Conservation (phyloP, 176 grass and related monocot species). For the Avena insularis region DNA sequence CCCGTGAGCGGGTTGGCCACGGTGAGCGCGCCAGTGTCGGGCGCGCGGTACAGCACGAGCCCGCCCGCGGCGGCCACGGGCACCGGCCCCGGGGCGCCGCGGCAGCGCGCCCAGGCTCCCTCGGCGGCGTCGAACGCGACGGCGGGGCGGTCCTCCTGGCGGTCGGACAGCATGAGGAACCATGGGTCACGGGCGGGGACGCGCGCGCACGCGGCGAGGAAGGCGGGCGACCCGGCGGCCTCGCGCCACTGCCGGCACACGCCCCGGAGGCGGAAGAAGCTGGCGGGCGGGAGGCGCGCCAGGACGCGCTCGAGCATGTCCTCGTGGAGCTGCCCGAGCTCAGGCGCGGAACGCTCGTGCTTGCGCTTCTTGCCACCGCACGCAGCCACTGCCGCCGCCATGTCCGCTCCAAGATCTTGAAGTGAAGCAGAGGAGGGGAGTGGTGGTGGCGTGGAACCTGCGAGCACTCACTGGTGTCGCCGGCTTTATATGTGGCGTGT, state of each 20-base stretch:
- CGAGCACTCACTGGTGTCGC: neutral
- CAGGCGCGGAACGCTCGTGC: slow-evolving; percentile 5
- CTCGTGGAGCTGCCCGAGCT: slow-evolving; percentile 65
- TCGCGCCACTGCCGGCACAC: slow-evolving; percentile 69
- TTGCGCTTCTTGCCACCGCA: slow-evolving; percentile 51
- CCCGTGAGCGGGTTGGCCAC: slow-evolving; percentile 82
- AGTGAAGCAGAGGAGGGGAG: neutral
- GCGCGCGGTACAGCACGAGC: slow-evolving; percentile 64
- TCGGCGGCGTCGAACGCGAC: slow-evolving; percentile 52
- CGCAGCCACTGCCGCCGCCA: neutral
- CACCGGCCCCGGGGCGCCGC: slow-evolving; percentile 36
- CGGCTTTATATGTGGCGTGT: slow-evolving; percentile 33
- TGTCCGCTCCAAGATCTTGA: neutral
- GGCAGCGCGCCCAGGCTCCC: slow-evolving; percentile 45
- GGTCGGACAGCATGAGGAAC: slow-evolving; percentile 78
- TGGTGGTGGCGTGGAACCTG: neutral
- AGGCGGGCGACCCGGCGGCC: slow-evolving; percentile 56
- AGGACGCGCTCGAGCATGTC: slow-evolving; percentile 89
- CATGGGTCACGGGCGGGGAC: slow-evolving; percentile 58
- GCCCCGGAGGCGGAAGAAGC: slow-evolving; percentile 71
- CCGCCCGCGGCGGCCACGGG: slow-evolving; percentile 76
- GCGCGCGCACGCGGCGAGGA: slow-evolving; percentile 69
- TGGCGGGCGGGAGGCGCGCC: slow-evolving; percentile 65
- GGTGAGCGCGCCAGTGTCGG: slow-evolving; percentile 43
- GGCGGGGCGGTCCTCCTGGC: slow-evolving; percentile 12